These are phyloP conservation scores for Prunus mira DNA, from an alignment of 306 rosid genomes.

Conservation along the genomic window DNA sequence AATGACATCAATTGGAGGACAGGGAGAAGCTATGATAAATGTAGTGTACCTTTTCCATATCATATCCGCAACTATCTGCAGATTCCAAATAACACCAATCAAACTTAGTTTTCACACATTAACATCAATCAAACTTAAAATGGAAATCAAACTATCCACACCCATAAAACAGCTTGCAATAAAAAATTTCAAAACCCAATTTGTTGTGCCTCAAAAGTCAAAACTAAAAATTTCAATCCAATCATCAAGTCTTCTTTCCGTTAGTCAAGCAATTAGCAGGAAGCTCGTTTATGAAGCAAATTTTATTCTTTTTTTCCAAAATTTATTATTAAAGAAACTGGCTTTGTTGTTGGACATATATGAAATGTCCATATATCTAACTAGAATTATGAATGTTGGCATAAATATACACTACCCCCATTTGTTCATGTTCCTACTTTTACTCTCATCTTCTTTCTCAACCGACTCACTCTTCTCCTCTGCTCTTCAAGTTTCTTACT, in stretches of 20 bases:
- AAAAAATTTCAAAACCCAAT: background rate
- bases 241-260: background rate
- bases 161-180: background rate
- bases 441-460: background rate
- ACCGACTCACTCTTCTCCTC: background rate
- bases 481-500: background rate
- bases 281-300: background rate
- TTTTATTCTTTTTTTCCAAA: background rate
- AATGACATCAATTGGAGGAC: background rate
- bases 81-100: constrained; percentile 18
- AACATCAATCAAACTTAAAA: background rate
- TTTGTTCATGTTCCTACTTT: background rate
- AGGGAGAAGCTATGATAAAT: constrained; percentile 3
- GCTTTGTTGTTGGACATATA: background rate
- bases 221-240: background rate
- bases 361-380: background rate
- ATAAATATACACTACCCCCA: background rate
- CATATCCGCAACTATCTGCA: constrained; percentile 78
- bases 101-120: constrained; percentile 23
- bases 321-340: background rate
- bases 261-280: background rate
- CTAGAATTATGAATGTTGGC: background rate
- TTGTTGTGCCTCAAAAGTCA: background rate
- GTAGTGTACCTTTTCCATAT: constrained; percentile 70
- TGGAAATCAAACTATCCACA: constrained; percentile 1